Evolutionary conservation across 768 basidiomycete species (phyloP).

Genomic region (Leccinum broughii): DNA sequence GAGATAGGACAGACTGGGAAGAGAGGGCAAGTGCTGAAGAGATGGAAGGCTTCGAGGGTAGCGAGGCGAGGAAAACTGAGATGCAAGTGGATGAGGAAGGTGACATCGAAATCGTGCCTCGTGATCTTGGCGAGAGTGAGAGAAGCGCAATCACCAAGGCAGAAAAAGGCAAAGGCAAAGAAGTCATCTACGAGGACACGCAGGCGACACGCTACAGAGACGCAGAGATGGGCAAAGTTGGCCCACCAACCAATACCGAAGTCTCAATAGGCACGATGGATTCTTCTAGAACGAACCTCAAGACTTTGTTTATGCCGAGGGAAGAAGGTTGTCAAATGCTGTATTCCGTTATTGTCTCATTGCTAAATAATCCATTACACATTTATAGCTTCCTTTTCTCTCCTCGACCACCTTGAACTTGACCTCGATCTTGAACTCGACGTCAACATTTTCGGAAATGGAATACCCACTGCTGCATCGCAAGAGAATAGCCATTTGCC

Average conservation of each 20-base stretch:
- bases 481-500: background rate
- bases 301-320: conserved; percentile 72
- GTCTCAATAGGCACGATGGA: background rate
- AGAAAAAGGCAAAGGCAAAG: conserved; percentile 31
- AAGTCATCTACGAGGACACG: conserved; percentile 9
- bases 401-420: conserved; percentile 73
- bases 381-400: conserved; percentile 61
- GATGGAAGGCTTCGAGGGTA: conserved; percentile 40
- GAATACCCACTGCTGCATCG: conserved; percentile 15
- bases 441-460: conserved; percentile 43
- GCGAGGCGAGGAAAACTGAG: background rate
- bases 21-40: conserved; percentile 61
- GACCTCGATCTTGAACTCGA: conserved; percentile 74
- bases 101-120: conserved; percentile 20
- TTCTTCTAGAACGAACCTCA: conserved; percentile 44
- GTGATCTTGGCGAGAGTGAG: background rate
- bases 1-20: conserved; percentile 55
- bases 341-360: background rate
- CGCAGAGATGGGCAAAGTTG: conserved; percentile 15
- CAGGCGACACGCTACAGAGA: conserved; percentile 7
- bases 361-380: background rate
- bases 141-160: background rate
- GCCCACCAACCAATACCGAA: background rate
- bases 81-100: conserved; percentile 27
- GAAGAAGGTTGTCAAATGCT: conserved; percentile 53